phyloP scores from a whole-genome alignment of 441 rosid species.

The Lepidium campestre region DNA sequence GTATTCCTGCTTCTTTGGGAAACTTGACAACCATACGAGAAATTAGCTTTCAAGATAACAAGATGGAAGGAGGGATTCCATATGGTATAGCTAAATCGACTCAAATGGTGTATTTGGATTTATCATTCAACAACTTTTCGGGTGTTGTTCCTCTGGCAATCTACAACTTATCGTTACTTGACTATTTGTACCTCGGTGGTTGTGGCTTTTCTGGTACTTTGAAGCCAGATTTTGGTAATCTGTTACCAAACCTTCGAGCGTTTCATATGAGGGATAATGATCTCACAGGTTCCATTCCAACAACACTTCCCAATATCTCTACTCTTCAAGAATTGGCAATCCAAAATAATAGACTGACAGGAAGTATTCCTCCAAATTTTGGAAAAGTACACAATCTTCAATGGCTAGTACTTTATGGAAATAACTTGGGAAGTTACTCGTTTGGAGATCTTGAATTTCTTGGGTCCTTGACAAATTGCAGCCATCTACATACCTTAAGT shows the following conservation, averaged over 20 bases:
- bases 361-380: neutral
- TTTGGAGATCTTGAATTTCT: neutral
- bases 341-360: neutral
- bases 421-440: neutral
- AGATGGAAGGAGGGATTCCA: neutral
- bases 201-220: neutral
- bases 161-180: neutral
- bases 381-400: neutral
- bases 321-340: neutral
- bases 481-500: neutral
- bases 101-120: neutral
- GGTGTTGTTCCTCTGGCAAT: neutral
- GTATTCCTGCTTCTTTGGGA: neutral
- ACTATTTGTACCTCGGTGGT: neutral
- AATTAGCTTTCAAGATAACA: neutral
- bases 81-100: neutral
- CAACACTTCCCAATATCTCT: neutral
- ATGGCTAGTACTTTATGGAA: neutral
- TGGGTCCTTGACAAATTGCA: constrained; percentile 5
- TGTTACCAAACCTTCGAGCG: neutral
- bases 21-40: neutral
- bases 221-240: neutral
- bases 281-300: neutral
- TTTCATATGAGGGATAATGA: neutral
- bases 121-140: neutral